Base-by-base conservation (phyloP, 495 filamentous ascomycete species). In the Neurospora sp. region DNA sequence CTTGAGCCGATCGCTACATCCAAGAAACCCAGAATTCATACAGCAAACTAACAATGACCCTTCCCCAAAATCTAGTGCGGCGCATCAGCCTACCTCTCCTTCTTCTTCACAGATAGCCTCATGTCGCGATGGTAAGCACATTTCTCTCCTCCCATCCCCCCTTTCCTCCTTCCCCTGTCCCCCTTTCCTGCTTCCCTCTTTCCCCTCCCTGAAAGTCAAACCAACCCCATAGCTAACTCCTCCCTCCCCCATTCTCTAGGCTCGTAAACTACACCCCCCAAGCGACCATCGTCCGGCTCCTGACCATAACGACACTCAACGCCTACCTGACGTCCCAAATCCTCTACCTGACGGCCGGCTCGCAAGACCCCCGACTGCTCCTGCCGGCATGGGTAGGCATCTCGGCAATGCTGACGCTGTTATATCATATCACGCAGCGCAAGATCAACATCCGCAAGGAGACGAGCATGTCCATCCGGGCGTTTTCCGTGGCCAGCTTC, bases 51-150 rank as follows among this genome's bases (percentile, higher is more conserved):
- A 62, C 18, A 3, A 10, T 46, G 8, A n/a, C 59, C 46, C 16
- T 48, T 48, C 38, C 3, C 14, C 16, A 38, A n/a, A 31, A 35
- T 73, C 70, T 71, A 94, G 93, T 94, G 93, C 85, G 88, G 85
- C 79, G 90, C 92, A 81, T 93, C 92, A 46, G 93, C 90, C 70
- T 94, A 94, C 82, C 88, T 96, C 79, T 93, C 92, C 72, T 96
- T 94, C 81, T 92, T 94, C 83, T 95, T 96, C 82, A 94, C 92
- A 74, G 93, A 97, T 83, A 93, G 92, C 82, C 90, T 96, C 78
- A 97, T 97, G 93, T 94, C 91, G 75, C 90, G 93, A 80, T 96
- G 93, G 93, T 92, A 75, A n/a, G 73, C 35, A 31, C 23, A 40
- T 27, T 27, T 12, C 20, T 59, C 20, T 5, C 46, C 37, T 39